phyloP scores from a whole-genome alignment of 345 rosid species.

The Lumnitzera racemosa region DNA sequence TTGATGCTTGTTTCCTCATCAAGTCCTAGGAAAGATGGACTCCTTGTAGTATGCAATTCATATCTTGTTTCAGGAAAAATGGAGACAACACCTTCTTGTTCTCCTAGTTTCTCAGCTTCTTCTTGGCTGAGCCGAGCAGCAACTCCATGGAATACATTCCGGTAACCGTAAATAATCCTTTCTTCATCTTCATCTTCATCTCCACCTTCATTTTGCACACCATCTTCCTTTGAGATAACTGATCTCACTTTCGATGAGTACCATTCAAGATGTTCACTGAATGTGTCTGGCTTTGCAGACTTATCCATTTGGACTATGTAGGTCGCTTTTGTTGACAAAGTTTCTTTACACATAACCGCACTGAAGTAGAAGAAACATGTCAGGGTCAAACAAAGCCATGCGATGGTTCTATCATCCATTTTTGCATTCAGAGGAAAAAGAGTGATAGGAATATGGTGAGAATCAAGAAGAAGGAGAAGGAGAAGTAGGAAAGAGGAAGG shows the following conservation, averaged over 20 bases:
- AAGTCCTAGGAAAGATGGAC: slow-evolving; percentile 69
- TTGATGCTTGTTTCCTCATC: slow-evolving; percentile 34
- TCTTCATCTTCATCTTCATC: slow-evolving; percentile 26
- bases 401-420: slow-evolving; percentile 34
- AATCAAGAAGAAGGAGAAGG: background rate
- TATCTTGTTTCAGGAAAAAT: slow-evolving; percentile 52
- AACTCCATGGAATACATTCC: slow-evolving; percentile 53
- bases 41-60: slow-evolving; percentile 67
- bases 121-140: slow-evolving; percentile 48
- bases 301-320: slow-evolving; percentile 85
- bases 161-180: slow-evolving; percentile 64
- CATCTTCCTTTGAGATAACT: slow-evolving; percentile 15
- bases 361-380: slow-evolving; percentile 17
- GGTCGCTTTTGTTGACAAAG: slow-evolving; percentile 36
- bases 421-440: background rate
- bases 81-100: slow-evolving; percentile 45
- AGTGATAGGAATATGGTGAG: background rate
- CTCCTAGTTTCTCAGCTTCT: slow-evolving; percentile 49
- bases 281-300: slow-evolving; percentile 62
- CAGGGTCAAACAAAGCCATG: slow-evolving; percentile 36
- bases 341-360: slow-evolving; percentile 21
- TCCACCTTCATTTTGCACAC: slow-evolving; percentile 5
- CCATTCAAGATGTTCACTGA: slow-evolving; percentile 58
- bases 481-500: background rate
- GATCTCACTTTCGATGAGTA: slow-evolving; percentile 60